Percentiles rank a stretch among this genome's conserved stretches.
These are phyloP conservation scores for Xylaria arbuscula DNA, from an alignment of 2,329 filamentous ascomycete genomes.

Conservation along the genomic window DNA sequence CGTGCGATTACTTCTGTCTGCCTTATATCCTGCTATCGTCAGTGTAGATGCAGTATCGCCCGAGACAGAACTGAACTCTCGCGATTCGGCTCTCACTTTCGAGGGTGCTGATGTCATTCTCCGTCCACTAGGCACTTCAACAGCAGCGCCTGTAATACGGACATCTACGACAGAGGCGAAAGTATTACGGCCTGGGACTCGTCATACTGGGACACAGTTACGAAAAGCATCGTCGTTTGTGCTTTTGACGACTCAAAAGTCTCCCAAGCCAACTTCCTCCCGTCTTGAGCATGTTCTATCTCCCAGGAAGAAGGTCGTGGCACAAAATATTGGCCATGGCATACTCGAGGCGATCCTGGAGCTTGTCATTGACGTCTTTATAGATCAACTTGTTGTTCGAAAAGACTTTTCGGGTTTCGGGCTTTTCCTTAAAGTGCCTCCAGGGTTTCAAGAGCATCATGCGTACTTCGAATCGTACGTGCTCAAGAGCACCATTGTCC, in stretches of 20 bases:
- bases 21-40: constrained; percentile 88
- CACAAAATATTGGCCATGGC: constrained; percentile 70
- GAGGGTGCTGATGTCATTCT: constrained; percentile 88
- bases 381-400: constrained; percentile 83
- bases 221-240: constrained; percentile 91
- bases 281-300: constrained; percentile 72
- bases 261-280: constrained; percentile 68
- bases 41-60: constrained; percentile 85
- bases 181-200: constrained; percentile 52
- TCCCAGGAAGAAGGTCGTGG: constrained; percentile 63
- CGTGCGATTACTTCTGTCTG: constrained; percentile 79
- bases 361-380: constrained; percentile 81
- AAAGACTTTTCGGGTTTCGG: constrained; percentile 93
- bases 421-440: constrained; percentile 86
- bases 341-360: constrained; percentile 82
- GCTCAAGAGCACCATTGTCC: constrained; percentile 77
- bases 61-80: constrained; percentile 86
- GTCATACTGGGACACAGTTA: constrained; percentile 69
- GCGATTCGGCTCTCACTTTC: constrained; percentile 83
- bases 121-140: constrained; percentile 72
- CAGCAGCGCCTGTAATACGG: constrained; percentile 76
- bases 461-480: constrained; percentile 95
- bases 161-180: constrained; percentile 69
- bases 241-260: constrained; percentile 78
- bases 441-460: constrained; percentile 93